These are phyloP conservation scores for Aspergillus proliferans DNA, from an alignment of 2,329 filamentous ascomycete species.

Conservation along the genomic window DNA sequence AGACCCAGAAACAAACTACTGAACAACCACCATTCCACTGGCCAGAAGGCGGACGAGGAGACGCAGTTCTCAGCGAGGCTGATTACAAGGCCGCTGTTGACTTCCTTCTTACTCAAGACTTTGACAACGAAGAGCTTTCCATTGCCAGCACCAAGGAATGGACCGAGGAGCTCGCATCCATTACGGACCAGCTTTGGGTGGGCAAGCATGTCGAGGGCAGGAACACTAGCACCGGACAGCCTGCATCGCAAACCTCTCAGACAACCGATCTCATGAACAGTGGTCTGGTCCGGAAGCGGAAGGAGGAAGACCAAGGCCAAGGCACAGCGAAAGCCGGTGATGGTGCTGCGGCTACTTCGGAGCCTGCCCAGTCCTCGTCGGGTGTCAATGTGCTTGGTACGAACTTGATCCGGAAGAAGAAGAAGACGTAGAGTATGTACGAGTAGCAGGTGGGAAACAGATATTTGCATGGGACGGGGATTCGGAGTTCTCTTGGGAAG, in stretches of 20 bases:
- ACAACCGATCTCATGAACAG: slow-evolving; percentile 22
- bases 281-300: slow-evolving; percentile 34
- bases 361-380: slow-evolving; percentile 8
- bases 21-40: slow-evolving; percentile 22
- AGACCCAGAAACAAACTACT: slow-evolving; percentile 2
- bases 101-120: slow-evolving; percentile 38
- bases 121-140: slow-evolving; percentile 32
- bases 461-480: neutral
- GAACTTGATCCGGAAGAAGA: slow-evolving; percentile 36
- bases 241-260: slow-evolving; percentile 4
- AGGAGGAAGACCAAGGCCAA: slow-evolving; percentile 16
- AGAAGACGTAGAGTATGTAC: slow-evolving; percentile 24
- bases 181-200: slow-evolving; percentile 31
- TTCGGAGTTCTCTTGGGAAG: neutral
- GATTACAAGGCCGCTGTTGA: slow-evolving; percentile 37
- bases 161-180: slow-evolving; percentile 35
- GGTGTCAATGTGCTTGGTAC: slow-evolving; percentile 35
- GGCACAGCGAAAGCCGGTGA: slow-evolving; percentile 3
- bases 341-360: slow-evolving; percentile 4
- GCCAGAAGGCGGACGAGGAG: slow-evolving; percentile 27
- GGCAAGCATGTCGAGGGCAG: slow-evolving; percentile 31
- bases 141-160: slow-evolving; percentile 36
- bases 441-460: neutral
- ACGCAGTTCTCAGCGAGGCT: slow-evolving; percentile 32
- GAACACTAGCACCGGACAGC: slow-evolving; percentile 11